Evolutionary conservation across 768 basidiomycete species (phyloP).

Genomic region (Leccinum variicolor): DNA sequence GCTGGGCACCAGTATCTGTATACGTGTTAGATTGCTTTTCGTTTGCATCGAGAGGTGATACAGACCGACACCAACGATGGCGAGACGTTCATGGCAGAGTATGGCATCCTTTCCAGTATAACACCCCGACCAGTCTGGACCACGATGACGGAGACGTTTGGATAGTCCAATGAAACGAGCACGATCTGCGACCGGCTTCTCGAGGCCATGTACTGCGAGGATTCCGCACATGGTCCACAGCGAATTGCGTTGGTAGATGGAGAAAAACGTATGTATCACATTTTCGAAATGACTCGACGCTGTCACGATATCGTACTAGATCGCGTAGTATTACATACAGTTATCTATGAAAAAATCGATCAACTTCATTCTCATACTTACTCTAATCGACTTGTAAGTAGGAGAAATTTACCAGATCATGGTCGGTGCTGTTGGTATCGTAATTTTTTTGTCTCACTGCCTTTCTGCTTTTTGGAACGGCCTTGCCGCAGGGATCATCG

Average conservation of each 20-base stretch:
- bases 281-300: neutral
- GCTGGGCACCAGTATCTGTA: slow-evolving; percentile 94
- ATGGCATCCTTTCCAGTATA: slow-evolving; percentile 78
- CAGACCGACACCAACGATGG: slow-evolving; percentile 96
- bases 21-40: neutral
- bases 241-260: neutral
- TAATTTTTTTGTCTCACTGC: too few relatives aligned
- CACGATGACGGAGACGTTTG: slow-evolving; percentile 88
- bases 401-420: too few relatives aligned
- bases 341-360: too few relatives aligned
- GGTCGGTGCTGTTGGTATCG: too few relatives aligned
- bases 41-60: slow-evolving; percentile 5
- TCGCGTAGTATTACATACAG: neutral
- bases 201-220: slow-evolving; percentile 76
- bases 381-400: too few relatives aligned
- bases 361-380: too few relatives aligned
- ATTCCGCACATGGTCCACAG: slow-evolving; percentile 81
- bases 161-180: slow-evolving; percentile 79
- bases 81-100: slow-evolving; percentile 93
- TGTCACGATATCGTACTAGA: neutral
- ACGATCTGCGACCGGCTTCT: slow-evolving; percentile 66
- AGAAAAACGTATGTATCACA: neutral
- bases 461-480: too few relatives aligned
- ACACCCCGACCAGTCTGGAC: slow-evolving; percentile 98
- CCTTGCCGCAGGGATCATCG: too few relatives aligned